Conservation (phyloP, 192 early-diverging fungal species). For the Pilaira anomala region DNA sequence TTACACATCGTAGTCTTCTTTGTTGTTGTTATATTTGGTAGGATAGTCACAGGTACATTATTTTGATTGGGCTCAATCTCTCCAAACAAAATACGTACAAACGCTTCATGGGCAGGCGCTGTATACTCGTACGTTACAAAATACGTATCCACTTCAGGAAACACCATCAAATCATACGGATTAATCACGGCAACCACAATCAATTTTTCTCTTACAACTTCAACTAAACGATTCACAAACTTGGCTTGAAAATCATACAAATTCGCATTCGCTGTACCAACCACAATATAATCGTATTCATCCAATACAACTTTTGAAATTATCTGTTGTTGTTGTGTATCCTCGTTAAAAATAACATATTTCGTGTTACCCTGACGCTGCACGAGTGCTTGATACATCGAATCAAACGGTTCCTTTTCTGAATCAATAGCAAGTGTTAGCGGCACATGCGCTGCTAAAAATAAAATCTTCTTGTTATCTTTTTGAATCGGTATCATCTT, state of each 20-base stretch:
- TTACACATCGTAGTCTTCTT: no score
- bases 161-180: slow-evolving; percentile 38
- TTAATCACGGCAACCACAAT: slow-evolving; percentile 36
- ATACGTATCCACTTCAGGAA: slow-evolving; percentile 31
- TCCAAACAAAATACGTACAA: slow-evolving; percentile 30
- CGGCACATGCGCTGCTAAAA: slow-evolving; percentile 38
- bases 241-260: slow-evolving; percentile 29
- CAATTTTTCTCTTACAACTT: slow-evolving; percentile 6
- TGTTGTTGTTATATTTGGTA: not conserved
- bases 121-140: slow-evolving; percentile 39
- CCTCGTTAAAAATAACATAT: slow-evolving; percentile 31
- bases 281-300: slow-evolving; percentile 19
- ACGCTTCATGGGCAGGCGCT: slow-evolving; percentile 35
- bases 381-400: slow-evolving; percentile 22
- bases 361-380: slow-evolving; percentile 23
- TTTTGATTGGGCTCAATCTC: slow-evolving; percentile 27
- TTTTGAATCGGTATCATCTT: slow-evolving; percentile 21
- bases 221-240: slow-evolving; percentile 21
- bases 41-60: slow-evolving; percentile 27
- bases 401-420: slow-evolving; percentile 34
- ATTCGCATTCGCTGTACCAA: slow-evolving; percentile 39
- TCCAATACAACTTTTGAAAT: not conserved
- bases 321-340: slow-evolving; percentile 2
- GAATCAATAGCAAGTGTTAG: slow-evolving; percentile 38
- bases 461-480: slow-evolving; percentile 21